Evolutionary conservation across 768 basidiomycete species (phyloP).

Genomic region (Pleurotus giganteus): DNA sequence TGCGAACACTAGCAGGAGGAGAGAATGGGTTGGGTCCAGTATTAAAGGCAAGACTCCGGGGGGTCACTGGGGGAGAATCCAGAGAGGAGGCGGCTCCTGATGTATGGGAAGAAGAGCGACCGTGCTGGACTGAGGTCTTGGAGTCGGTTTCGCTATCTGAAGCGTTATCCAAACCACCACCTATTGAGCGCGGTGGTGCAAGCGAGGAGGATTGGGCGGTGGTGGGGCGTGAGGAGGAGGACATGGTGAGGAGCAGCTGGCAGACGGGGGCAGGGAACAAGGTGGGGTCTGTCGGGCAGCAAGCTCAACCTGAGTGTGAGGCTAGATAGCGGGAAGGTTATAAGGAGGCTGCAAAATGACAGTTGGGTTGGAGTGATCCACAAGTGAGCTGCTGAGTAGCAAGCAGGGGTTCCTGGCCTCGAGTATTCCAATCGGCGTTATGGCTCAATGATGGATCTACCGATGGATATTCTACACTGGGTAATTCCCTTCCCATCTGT

Average conservation of each 20-base stretch:
- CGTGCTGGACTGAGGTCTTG: conserved; percentile 26
- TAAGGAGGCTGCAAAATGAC: not conserved
- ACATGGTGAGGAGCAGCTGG: not conserved
- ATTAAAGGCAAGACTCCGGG: conserved; percentile 35
- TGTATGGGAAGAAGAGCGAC: conserved; percentile 35
- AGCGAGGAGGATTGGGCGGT: conserved; percentile 26
- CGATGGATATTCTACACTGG: not conserved
- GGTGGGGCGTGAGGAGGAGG: not conserved
- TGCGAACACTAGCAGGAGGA: conserved; percentile 45
- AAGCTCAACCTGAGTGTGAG: not conserved
- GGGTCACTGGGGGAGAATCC: conserved; percentile 41
- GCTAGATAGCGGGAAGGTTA: not conserved
- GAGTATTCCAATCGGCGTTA: not conserved
- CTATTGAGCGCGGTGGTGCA: conserved; percentile 29
- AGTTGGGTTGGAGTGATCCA: not conserved
- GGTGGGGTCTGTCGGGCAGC: not conserved
- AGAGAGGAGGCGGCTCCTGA: conserved; percentile 25
- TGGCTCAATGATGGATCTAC: not conserved
- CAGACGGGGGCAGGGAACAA: not conserved
- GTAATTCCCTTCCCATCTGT: conserved; percentile 1
- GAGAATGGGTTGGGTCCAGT: conserved; percentile 47
- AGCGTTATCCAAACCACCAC: conserved; percentile 24
- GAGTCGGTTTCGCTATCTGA: conserved; percentile 28
- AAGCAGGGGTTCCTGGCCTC: conserved; percentile 5
- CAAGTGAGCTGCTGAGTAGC: not conserved